Conservation (phyloP, 2,329 filamentous ascomycete genomes). For the Neonectria faginata region DNA sequence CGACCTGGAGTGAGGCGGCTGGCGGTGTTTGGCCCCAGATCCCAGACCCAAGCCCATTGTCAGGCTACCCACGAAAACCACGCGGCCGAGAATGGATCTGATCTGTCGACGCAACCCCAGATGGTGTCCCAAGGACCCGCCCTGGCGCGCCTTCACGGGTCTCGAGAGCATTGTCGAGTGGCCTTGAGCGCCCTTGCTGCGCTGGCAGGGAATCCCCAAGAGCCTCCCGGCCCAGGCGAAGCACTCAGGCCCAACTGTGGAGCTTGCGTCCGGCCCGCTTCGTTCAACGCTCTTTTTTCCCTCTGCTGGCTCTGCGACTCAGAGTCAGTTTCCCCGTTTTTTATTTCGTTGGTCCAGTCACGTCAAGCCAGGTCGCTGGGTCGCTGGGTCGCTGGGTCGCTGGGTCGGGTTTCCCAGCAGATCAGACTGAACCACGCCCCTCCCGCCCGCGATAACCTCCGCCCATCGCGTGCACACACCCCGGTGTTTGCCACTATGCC, state of each 20-base stretch:
- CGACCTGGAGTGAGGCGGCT: constrained; percentile 42
- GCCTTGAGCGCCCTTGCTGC: constrained; percentile 36
- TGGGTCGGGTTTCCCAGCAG: constrained; percentile 24
- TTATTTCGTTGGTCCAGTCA: constrained; percentile 36
- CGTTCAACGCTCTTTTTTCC: constrained; percentile 39
- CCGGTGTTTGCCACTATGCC: constrained; percentile 18
- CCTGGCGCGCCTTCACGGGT: constrained; percentile 30
- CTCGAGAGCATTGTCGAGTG: constrained; percentile 29
- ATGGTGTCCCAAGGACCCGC: constrained; percentile 42
- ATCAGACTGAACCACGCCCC: constrained; percentile 25
- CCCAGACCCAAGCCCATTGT: constrained; percentile 38
- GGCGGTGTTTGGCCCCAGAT: constrained; percentile 33
- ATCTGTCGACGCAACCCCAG: constrained; percentile 46
- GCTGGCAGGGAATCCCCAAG: constrained; percentile 43
- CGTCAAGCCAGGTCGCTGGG: constrained; percentile 28
- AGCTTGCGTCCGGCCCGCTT: constrained; percentile 38
- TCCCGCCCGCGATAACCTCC: constrained; percentile 11
- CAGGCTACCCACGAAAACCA: constrained; percentile 41
- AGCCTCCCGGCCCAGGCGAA: constrained; percentile 43
- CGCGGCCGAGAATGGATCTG: constrained; percentile 47
- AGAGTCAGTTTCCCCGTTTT: constrained; percentile 28
- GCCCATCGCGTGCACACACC: constrained; percentile 23
- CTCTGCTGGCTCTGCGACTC: constrained; percentile 29
- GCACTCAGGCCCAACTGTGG: constrained; percentile 55
- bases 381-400: constrained; percentile 12